Base-by-base conservation (phyloP, 306 rosid genomes). In the Dryas alaskensis region DNA sequence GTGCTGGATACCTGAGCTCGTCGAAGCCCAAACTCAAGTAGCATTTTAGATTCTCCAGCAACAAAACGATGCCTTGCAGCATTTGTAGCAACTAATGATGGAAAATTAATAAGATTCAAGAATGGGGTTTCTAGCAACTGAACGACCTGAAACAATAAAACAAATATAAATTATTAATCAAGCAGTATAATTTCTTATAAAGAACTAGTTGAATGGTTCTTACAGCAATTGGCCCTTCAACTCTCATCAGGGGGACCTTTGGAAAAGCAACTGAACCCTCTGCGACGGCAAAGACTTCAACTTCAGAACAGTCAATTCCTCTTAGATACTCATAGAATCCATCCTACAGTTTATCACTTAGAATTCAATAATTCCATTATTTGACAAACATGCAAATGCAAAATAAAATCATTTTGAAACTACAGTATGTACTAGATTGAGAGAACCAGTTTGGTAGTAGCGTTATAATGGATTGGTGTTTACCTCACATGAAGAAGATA, bases 211-310 rank as follows among this genome's bases (percentile, higher is more conserved):
- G 52, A 8, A 58, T 8, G 37, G 69, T 73, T 88, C 99, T 95
- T 81, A 95, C 99, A 4, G 99, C 98, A 83, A 95, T 59, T 8
- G 99, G 96, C 64, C 99, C 99, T 87, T 92, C 99, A 59, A 95
- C 78, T 89, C 99, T 89, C 73, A 95, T 42, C 67, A 95, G 74
- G 60, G 99, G 99, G 43, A 92, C 88, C 85, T 95, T 95, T 3
- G 99, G 99, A 78, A 95, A 95, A 85, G 92, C 99, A 65, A 83
- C 98, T 1, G 98, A 62, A 60, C 99, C 99, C 87, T 95, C 99
- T 4, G 92, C 73, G 67, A 86, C 73, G 72, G 97, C 89, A 82
- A 86, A 87, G 63, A 95, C 97, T 88, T 95, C 96, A 66, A 95
- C 99, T 78, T 87, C 93, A 22, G 92, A 86, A 77, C 99, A 95